phyloP scores from a whole-genome alignment of 345 rosid species.

The Rhodomyrtus tomentosa region DNA sequence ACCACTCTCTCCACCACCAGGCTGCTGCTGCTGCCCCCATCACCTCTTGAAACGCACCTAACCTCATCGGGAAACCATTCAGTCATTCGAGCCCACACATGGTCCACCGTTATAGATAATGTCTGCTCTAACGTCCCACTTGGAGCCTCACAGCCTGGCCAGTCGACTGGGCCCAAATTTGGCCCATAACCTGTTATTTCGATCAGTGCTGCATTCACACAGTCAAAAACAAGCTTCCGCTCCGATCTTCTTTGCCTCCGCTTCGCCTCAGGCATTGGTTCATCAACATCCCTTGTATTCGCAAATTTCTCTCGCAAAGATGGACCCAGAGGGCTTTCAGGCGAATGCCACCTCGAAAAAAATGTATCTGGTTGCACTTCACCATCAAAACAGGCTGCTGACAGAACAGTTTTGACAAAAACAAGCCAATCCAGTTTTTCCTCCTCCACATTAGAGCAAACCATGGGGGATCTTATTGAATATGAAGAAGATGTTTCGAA shows the following conservation, averaged over 20 bases:
- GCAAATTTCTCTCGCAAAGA: slow-evolving; percentile 45
- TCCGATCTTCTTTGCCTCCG: slow-evolving; percentile 53
- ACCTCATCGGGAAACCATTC: slow-evolving; percentile 43
- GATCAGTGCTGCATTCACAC: slow-evolving; percentile 47
- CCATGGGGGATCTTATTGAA: slow-evolving; percentile 19
- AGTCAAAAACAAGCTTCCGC: slow-evolving; percentile 61
- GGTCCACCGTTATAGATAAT: slow-evolving; percentile 31
- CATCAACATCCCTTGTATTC: slow-evolving; percentile 26
- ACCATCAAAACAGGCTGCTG: slow-evolving; percentile 39
- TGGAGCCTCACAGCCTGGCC: slow-evolving; percentile 6
- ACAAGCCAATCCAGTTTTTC: slow-evolving; percentile 40
- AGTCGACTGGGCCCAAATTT: slow-evolving; percentile 8
- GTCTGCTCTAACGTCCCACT: slow-evolving; percentile 4
- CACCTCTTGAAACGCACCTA: slow-evolving; percentile 10
- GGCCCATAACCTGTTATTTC: slow-evolving; percentile 29
- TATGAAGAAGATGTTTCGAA: slow-evolving; percentile 22
- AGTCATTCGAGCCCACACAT: slow-evolving; percentile 54
- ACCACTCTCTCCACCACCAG: slow-evolving; percentile 52
- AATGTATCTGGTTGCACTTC: slow-evolving; percentile 22
- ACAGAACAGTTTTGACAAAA: slow-evolving; percentile 41
- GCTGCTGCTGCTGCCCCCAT: slow-evolving; percentile 30
- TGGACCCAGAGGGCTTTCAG: slow-evolving; percentile 72
- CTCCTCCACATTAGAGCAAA: not conserved
- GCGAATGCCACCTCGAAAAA: slow-evolving; percentile 52
- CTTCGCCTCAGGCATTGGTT: slow-evolving; percentile 53